phyloP scores from a whole-genome alignment of 2,329 filamentous ascomycete genomes.

The Ophiostoma tasmaniense region DNA sequence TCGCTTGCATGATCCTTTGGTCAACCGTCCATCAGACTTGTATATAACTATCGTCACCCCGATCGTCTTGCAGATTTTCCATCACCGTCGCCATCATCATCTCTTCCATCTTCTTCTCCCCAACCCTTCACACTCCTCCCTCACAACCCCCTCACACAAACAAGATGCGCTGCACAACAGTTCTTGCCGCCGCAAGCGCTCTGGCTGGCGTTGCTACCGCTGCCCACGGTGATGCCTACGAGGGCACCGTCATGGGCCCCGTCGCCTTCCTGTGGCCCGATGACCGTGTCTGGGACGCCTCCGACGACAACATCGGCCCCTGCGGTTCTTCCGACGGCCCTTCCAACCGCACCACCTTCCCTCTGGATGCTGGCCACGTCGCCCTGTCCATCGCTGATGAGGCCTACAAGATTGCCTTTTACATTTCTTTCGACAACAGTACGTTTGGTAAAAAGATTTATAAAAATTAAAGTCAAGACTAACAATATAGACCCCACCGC shows the following conservation, averaged over 20 bases:
- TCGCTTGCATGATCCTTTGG: slow-evolving; percentile 4
- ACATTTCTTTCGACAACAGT: slow-evolving; percentile 32
- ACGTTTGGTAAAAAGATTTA: too few relatives aligned
- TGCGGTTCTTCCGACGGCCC: slow-evolving; percentile 41
- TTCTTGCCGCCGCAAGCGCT: neutral
- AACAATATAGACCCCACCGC: slow-evolving; percentile 24
- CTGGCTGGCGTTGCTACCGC: slow-evolving; percentile 11
- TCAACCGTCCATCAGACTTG: neutral
- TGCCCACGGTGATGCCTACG: slow-evolving; percentile 23
- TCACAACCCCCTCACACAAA: neutral
- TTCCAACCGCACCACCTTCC: slow-evolving; percentile 41
- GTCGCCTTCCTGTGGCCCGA: slow-evolving; percentile 48
- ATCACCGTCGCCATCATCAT: neutral
- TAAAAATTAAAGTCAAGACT: neutral
- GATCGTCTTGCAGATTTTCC: neutral
- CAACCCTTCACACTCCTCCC: neutral
- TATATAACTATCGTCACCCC: neutral
- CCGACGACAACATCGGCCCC: slow-evolving; percentile 41
- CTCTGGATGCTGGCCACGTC: slow-evolving; percentile 33
- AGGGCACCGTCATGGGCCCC: slow-evolving; percentile 40
- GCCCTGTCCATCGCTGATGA: slow-evolving; percentile 21
- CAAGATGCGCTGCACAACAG: slow-evolving; percentile 13
- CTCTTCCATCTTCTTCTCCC: neutral
- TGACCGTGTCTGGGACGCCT: slow-evolving; percentile 41
- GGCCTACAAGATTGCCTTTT: slow-evolving; percentile 21